Evolutionary conservation across 129 eudicot genomes (phyloP).

Genomic region (Solidago caesia): DNA sequence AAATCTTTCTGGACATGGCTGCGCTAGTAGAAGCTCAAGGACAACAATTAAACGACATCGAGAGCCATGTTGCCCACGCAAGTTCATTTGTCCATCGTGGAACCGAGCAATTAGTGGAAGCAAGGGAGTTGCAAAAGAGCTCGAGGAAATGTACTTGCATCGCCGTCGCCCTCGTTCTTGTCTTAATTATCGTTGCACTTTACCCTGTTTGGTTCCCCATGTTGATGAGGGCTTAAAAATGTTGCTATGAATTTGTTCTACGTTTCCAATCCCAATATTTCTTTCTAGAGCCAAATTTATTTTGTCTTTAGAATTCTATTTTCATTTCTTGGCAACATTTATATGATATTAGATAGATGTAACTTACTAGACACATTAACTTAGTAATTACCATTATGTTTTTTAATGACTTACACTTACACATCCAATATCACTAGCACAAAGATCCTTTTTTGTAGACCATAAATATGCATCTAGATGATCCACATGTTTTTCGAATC

Average conservation of each 20-base stretch:
- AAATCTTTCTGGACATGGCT: conserved; percentile 85
- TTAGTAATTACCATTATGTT: too few species aligned
- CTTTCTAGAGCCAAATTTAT: conserved; percentile 1
- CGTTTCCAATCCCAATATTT: conserved; percentile 23
- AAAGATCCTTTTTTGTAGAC: too few species aligned
- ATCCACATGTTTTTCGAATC: too few species aligned
- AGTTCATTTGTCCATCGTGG: conserved; percentile 88
- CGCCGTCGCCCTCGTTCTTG: conserved; percentile 49
- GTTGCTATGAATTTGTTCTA: neutral
- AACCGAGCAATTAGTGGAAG: conserved; percentile 65
- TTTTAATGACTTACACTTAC: too few species aligned
- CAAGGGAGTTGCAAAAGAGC: conserved; percentile 61
- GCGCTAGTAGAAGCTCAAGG: conserved; percentile 93
- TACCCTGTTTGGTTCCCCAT: conserved; percentile 64
- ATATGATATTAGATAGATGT: neutral
- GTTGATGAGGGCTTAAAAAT: conserved; percentile 14
- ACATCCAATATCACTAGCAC: too few species aligned
- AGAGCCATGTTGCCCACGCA: conserved; percentile 81
- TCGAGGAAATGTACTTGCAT: conserved; percentile 71
- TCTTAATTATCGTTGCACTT: conserved; percentile 34
- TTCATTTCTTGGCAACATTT: neutral
- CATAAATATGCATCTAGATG: too few species aligned
- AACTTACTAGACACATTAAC: too few species aligned
- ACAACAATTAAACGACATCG: conserved; percentile 81
- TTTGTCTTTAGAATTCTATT: neutral